Base-by-base conservation (phyloP, 2,329 filamentous ascomycete genomes). In the Mollisiaceae sp. region DNA sequence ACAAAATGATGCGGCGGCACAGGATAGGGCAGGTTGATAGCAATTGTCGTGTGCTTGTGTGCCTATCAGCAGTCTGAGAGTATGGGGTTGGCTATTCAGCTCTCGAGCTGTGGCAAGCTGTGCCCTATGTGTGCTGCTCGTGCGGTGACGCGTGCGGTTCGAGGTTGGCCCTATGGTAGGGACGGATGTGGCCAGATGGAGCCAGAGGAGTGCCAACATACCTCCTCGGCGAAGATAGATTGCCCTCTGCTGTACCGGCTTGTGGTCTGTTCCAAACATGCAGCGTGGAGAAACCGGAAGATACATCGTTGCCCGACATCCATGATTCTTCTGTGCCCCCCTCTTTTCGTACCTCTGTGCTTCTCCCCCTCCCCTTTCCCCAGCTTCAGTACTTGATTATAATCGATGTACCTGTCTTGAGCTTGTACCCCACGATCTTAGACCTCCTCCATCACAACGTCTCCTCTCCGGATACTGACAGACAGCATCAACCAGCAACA, bases 231-330 rank as follows among this genome's bases (percentile, higher is more conserved):
- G 24, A 35, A 15, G 50, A 35, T 18, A 18, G 50, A 54, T 18
- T 18, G 24, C 24, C 27, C 50, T 54, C 50, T 54, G 50, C 12
- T 32, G 50, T 54, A 54, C 50, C 32, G 24, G 50, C 50, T 54
- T 54, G 45, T 50, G 50, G 50, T 35, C 50, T 18, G 50, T 32
- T 24, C 64, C 64, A 50, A 47, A 60, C 36, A 63, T 64, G 47
- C 62, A 55, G 62, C 58, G 54, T 60, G 59, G 61, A 58, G 43
- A 59, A 20, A 54, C 61, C 65, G 65, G 65, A 59, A 39, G 41
- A 59, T 61, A 62, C 41, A 38, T 60, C 54, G 52, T 55, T 24
- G 50, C 60, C 55, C 57, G 57, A 52, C 57, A 59, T 24, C 57
- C 61, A 47, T 50, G 43, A 43, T 22, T 36, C 38, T 41, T 47